Conservation (phyloP, 2,329 filamentous ascomycete species). For the Fusarium oxysporum region DNA sequence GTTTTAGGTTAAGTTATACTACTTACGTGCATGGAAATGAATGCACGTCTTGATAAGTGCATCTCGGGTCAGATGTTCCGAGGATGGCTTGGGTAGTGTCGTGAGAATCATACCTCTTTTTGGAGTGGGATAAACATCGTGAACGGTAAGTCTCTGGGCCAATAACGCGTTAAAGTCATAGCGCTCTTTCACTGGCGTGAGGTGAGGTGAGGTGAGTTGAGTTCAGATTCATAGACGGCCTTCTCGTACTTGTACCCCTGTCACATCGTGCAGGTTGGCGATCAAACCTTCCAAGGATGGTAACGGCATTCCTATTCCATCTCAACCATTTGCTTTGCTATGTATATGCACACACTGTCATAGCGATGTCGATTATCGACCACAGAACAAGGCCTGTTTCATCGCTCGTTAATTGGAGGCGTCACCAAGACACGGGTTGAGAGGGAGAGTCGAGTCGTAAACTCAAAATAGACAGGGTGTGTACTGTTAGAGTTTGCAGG, state of each 20-base stretch:
- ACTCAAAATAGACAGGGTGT: not conserved
- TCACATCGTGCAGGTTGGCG: constrained; percentile 8
- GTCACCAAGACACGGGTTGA: not conserved
- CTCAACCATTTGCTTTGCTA: not conserved
- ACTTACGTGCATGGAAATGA: constrained; percentile 12
- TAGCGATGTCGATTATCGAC: not conserved
- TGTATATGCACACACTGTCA: not conserved
- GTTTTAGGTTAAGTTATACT: not conserved
- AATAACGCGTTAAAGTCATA: constrained; percentile 6
- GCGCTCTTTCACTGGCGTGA: constrained; percentile 8
- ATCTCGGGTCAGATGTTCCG: not conserved
- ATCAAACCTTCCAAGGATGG: constrained; percentile 3
- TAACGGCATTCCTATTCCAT: constrained; percentile 1
- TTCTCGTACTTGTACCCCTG: constrained; percentile 9
- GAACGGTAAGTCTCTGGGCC: not conserved
- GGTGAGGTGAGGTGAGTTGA: not conserved
- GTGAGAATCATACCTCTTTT: not conserved
- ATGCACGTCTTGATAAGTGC: constrained; percentile 1
- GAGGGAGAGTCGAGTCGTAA: not conserved
- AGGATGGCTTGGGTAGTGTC: not conserved
- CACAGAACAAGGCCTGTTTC: not conserved
- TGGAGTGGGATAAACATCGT: not conserved
- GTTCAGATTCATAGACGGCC: not conserved
- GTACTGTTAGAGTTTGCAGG: constrained; percentile 18
- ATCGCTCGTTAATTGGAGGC: not conserved